phyloP scores from a whole-genome alignment of 139 green algal species.

The Tetradesmus obliquus region DNA sequence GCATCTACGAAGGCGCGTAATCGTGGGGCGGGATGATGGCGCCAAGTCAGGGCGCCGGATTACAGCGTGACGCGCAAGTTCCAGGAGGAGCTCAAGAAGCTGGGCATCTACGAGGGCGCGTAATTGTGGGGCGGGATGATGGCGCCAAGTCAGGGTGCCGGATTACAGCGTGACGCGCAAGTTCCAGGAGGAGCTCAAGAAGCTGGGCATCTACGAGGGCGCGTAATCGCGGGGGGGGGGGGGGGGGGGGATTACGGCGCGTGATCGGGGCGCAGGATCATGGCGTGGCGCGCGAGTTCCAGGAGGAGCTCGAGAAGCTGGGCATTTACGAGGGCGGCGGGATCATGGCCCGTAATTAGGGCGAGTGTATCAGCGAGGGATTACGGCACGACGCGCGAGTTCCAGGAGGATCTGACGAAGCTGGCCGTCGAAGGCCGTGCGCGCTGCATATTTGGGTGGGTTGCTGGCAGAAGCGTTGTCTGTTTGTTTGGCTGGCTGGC shows the following conservation, averaged over 20 bases:
- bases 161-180: constrained; percentile 22
- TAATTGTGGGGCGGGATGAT: neutral
- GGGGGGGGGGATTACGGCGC: too few relatives aligned
- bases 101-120: constrained; percentile 60
- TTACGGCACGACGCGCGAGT: too few relatives aligned
- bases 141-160: too few relatives aligned
- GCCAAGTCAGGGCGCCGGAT: neutral
- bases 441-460: too few relatives aligned
- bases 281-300: constrained; percentile 25
- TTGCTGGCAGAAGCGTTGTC: too few relatives aligned
- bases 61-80: constrained; percentile 29
- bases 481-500: too few relatives aligned
- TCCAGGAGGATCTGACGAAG: too few relatives aligned
- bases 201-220: constrained; percentile 61
- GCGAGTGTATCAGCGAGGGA: too few relatives aligned
- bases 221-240: neutral
- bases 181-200: constrained; percentile 54
- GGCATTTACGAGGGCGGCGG: constrained; percentile 49
- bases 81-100: constrained; percentile 56
- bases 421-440: too few relatives aligned
- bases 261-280: neutral
- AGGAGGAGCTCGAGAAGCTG: constrained; percentile 51
- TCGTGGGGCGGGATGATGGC: too few relatives aligned
- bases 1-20: constrained; percentile 58
- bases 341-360: too few relatives aligned